Evolutionary conservation across 768 basidiomycete species (phyloP), one percentile per base, ranked within the genome.

Genomic region (Xerocomus brunneocitrinus): DNA sequence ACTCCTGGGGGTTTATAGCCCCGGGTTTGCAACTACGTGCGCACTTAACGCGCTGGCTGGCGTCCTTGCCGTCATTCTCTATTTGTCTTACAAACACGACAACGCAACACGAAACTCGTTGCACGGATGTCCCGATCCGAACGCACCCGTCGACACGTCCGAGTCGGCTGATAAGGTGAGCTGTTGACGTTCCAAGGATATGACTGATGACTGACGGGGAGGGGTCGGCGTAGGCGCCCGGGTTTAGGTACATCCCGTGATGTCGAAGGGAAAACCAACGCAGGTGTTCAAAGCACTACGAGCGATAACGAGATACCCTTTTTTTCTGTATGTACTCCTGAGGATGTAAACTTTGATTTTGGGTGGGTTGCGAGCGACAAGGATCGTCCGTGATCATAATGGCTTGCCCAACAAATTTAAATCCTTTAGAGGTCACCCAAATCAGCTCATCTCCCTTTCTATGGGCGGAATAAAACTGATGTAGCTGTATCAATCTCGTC

Each of bases 111-210:
- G 86, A 44, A 75, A 87, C 54, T 69, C 61, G 35, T 50, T 74
- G 27, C 74, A 85, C 58, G 87, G 87, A 3, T 74, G 67, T 49
- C 76, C 76, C 0, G 67, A 72, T 35, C 69, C 70, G 2, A 65
- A 76, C 55, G 73, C 73, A 1, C 74, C 71, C 16, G 81, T 89
- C 3, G 79, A 89, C 61, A 87, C 83, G 4, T 71, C 72, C 31
- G 75, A 82, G 57, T 65, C 85, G n/a, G 87, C 87, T 0, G 87
- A 89, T 62, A 76, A 83, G 73, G 86, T 85, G 38, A 47, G 57
- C 31, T 19, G 10, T n/a, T n/a, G 10, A 8, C 35, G 8, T 6
- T 27, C 13, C 19, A 10, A 13, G 4, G 4, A 25, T 25, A n/a
- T 2, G 6, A 9, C 13, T 9, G 25, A 19, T 27, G 39, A 25